Evolutionary conservation across 192 early-diverging fungal species (phyloP).

Genomic region (Gaertneriomyces sp.): DNA sequence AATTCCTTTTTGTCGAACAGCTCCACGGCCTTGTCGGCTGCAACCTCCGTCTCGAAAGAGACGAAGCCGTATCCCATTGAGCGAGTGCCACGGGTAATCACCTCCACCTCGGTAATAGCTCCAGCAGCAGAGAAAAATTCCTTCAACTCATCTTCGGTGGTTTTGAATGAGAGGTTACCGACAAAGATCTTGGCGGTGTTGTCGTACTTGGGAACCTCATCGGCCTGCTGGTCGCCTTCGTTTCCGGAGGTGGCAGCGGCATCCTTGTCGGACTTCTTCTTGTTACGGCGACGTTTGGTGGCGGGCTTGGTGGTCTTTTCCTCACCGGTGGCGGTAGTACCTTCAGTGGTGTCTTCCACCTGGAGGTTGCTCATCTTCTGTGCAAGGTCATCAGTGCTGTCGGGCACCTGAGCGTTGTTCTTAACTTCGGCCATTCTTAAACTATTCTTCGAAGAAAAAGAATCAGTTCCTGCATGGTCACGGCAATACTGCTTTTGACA

Average conservation of each 20-base stretch:
- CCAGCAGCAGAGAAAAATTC: conserved; percentile 70
- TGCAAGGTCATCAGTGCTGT: too few relatives aligned
- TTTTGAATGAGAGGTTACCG: conserved; percentile 89
- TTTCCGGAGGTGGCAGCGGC: background rate
- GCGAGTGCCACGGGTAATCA: conserved; percentile 76
- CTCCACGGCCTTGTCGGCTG: conserved; percentile 67
- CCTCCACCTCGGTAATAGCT: conserved; percentile 64
- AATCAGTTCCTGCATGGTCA: too few relatives aligned
- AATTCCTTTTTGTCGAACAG: conserved; percentile 60
- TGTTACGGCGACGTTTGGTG: conserved; percentile 12
- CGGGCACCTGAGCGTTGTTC: too few relatives aligned
- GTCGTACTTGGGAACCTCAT: conserved; percentile 14
- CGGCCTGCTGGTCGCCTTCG: conserved; percentile 9
- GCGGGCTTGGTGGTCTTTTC: background rate
- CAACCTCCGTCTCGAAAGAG: conserved; percentile 66
- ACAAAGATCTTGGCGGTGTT: conserved; percentile 83
- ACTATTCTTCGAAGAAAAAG: too few relatives aligned
- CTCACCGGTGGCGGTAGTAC: conserved; percentile 1
- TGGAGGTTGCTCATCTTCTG: too few relatives aligned
- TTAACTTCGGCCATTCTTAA: too few relatives aligned
- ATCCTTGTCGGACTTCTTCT: conserved; percentile 4
- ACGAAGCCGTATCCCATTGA: conserved; percentile 96
- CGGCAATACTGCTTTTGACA: too few relatives aligned
- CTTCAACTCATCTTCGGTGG: conserved; percentile 73
- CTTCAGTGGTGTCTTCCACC: too few relatives aligned